Evolutionary conservation across 768 basidiomycete genomes (phyloP), one percentile per base, ranked within the genome.

Genomic region (Boletus bicolor): DNA sequence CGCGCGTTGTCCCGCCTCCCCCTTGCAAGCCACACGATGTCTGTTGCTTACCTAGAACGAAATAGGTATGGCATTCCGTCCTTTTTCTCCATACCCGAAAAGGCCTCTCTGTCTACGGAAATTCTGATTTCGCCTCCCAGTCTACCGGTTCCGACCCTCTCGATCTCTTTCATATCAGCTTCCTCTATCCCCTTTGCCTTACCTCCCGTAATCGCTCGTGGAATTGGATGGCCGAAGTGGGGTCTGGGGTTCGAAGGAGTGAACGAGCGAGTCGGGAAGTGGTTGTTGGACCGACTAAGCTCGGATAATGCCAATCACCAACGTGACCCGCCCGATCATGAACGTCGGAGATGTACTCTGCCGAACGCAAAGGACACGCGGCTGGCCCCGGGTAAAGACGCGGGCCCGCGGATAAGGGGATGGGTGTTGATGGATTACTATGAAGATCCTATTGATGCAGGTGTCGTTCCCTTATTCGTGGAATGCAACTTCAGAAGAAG

Each of bases 211-310:
- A 76, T 96, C 24, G 91, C 95, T 5, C 82, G 81, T 60, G 94
- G 94, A 0, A 84, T 92, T 64, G 92, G 93, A 14, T 93, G 86
- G 85, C 91, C 91, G 0, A 73, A 77, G 37, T 75, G 79, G 72
- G 86, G 87, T 3, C 64, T 93, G 7, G 93, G 93, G 5, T 76
- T 93, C n/a, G 85, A 91, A 66, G 94, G 94, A 2, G 85, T 94
- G 39, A 98, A 98, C 65, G 77, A 76, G 24, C 78, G 86, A n/a
- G 73, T 92, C 4, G 85, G 80, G 3, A 74, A 72, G 51, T 96
- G 91, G 88, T 67, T 93, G 19, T 65, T 93, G 43, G 78, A 82
- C 38, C 71, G 74, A 56, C 70, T 93, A 28, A 56, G 55, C 35
- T 42, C 48, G 2, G 50, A 48, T 3, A 17, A 54, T 8, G 41